Evolutionary conservation across 257 asterid species (phyloP).

Genomic region (Ehretia macrophylla): DNA sequence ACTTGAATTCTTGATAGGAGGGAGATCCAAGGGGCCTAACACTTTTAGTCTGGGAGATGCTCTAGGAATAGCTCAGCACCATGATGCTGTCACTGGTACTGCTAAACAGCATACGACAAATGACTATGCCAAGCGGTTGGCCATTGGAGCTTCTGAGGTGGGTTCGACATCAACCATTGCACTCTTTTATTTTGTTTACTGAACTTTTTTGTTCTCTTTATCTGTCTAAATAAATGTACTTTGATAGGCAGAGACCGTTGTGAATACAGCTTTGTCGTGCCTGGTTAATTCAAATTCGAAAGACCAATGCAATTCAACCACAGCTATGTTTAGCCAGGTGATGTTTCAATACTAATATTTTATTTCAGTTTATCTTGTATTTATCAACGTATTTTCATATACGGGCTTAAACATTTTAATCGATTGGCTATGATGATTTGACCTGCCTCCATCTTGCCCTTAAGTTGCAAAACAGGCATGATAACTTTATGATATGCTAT

Average conservation of each 20-base stretch:
- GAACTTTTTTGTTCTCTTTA: not conserved
- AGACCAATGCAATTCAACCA: slow-evolving; percentile 39
- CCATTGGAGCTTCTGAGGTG: slow-evolving; percentile 78
- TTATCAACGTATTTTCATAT: not conserved
- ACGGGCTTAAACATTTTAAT: too few species aligned
- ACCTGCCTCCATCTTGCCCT: too few species aligned
- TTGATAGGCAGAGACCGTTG: slow-evolving; percentile 58
- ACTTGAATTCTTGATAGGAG: slow-evolving; percentile 63
- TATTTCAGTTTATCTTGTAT: slow-evolving; percentile 6
- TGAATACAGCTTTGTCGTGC: slow-evolving; percentile 66
- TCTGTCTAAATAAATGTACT: slow-evolving; percentile 1
- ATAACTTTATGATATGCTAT: not conserved
- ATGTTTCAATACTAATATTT: slow-evolving; percentile 3
- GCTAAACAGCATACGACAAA: slow-evolving; percentile 86
- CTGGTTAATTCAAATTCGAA: slow-evolving; percentile 40
- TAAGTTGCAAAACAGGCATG: not conserved
- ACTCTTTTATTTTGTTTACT: not conserved
- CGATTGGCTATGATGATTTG: too few species aligned
- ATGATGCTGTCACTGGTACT: slow-evolving; percentile 81
- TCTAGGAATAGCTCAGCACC: slow-evolving; percentile 79
- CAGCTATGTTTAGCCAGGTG: slow-evolving; percentile 57
- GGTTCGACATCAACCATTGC: not conserved
- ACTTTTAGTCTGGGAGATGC: slow-evolving; percentile 68
- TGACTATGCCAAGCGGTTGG: slow-evolving; percentile 83
- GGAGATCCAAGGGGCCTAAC: slow-evolving; percentile 41